These are phyloP conservation scores for Xerocomellus amylosporus DNA, from an alignment of 768 basidiomycete species.

Conservation along the genomic window DNA sequence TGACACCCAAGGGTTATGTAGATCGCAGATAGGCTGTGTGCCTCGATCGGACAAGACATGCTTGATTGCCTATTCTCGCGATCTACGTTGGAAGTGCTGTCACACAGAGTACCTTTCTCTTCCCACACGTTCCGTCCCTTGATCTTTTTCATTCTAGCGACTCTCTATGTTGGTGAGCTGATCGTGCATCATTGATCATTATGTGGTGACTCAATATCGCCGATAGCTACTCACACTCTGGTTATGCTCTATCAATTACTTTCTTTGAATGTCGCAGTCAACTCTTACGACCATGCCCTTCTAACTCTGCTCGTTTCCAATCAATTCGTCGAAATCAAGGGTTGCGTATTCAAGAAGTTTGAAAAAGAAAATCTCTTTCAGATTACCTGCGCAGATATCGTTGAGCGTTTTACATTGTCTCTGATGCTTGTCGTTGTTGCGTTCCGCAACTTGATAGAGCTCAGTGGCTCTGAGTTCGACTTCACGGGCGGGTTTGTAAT, in stretches of 20 bases:
- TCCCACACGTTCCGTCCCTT: constrained; percentile 73
- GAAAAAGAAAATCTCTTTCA: constrained; percentile 99
- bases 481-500: constrained; percentile 66
- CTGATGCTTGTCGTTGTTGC: constrained; percentile 92
- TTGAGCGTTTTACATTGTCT: constrained; percentile 90
- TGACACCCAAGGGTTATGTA: constrained; percentile 29
- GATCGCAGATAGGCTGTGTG: constrained; percentile 94
- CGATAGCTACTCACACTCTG: constrained; percentile 79
- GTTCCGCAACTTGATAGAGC: constrained; percentile 91
- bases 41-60: constrained; percentile 96
- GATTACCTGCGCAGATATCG: constrained; percentile 98
- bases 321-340: constrained; percentile 99
- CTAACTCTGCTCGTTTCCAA: constrained; percentile 93
- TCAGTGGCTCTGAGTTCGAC: constrained; percentile 87
- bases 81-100: constrained; percentile 77
- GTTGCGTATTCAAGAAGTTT: constrained; percentile 98
- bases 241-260: constrained; percentile 96
- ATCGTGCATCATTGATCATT: neutral
- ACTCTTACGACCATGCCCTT: constrained; percentile 95
- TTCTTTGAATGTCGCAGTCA: constrained; percentile 94
- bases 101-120: constrained; percentile 57
- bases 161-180: constrained; percentile 74
- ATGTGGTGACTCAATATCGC: neutral
- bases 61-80: constrained; percentile 94
- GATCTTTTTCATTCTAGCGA: constrained; percentile 78